A percentile compares a stretch with the other conserved stretches of the same genome.
These are phyloP conservation scores for Lepidium aucheri DNA, from an alignment of 345 rosid genomes.

Conservation along the genomic window DNA sequence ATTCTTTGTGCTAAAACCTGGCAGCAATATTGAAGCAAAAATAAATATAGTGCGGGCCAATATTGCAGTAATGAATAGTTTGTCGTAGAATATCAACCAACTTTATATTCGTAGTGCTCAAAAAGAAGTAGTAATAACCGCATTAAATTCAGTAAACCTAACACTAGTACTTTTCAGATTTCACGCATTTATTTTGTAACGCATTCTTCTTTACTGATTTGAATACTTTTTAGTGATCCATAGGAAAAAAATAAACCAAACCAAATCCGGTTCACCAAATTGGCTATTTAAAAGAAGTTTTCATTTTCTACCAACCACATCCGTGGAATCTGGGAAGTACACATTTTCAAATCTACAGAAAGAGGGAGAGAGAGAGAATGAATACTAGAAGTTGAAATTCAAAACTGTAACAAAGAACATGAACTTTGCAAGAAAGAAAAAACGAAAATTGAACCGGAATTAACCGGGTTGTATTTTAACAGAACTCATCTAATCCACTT, in stretches of 20 bases:
- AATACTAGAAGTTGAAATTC: neutral
- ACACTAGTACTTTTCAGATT: conserved; percentile 5
- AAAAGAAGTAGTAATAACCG: conserved; percentile 17
- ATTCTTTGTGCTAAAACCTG: neutral
- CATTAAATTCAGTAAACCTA: conserved; percentile 15
- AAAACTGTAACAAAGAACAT: conserved; percentile 2
- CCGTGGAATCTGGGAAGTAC: conserved; percentile 2
- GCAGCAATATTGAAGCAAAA: neutral
- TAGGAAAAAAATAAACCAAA: neutral
- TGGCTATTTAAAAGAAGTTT: neutral
- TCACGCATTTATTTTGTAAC: neutral
- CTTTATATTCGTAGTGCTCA: neutral
- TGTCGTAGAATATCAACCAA: conserved; percentile 18
- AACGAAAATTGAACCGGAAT: conserved; percentile 1
- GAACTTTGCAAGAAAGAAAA: neutral
- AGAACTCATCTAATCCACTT: conserved; percentile 36
- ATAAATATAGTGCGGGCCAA: neutral
- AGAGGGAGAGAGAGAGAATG: neutral
- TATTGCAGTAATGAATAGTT: conserved; percentile 4
- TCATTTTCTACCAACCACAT: conserved; percentile 7
- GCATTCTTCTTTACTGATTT: neutral
- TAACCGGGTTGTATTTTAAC: conserved; percentile 19
- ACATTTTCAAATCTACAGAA: conserved; percentile 8
- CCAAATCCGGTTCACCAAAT: neutral
- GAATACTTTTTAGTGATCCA: neutral